These are phyloP conservation scores for Umbelopsis sp. DNA, from an alignment of 192 early-diverging fungal species.

Conservation along the genomic window DNA sequence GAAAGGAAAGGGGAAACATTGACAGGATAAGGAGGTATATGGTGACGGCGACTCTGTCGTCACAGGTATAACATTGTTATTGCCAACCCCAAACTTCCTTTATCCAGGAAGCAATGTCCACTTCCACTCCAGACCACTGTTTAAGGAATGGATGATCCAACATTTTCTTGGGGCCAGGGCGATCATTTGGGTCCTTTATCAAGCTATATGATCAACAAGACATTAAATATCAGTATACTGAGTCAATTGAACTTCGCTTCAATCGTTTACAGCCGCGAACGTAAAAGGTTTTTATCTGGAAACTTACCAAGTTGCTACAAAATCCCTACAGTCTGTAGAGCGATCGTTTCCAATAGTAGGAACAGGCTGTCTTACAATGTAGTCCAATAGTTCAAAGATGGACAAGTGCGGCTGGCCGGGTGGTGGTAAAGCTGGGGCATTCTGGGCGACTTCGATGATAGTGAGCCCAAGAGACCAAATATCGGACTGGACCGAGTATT, in stretches of 20 bases:
- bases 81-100: slow-evolving; percentile 66
- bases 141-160: slow-evolving; percentile 68
- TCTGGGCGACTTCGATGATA: slow-evolving; percentile 90
- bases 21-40: slow-evolving; percentile 4
- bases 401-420: slow-evolving; percentile 70
- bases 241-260: background rate
- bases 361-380: slow-evolving; percentile 86
- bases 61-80: background rate
- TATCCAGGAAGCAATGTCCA: slow-evolving; percentile 73
- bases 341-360: slow-evolving; percentile 69
- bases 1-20: background rate
- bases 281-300: too few species aligned
- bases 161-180: slow-evolving; percentile 73
- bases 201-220: slow-evolving; percentile 47
- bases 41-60: background rate
- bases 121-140: slow-evolving; percentile 49
- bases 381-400: slow-evolving; percentile 92
- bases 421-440: slow-evolving; percentile 89
- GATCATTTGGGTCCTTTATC: slow-evolving; percentile 66
- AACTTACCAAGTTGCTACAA: slow-evolving; percentile 68
- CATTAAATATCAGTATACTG: background rate
- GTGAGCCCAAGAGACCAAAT: slow-evolving; percentile 97
- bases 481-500: slow-evolving; percentile 88
- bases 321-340: slow-evolving; percentile 64
- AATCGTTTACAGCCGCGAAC: background rate